These are phyloP conservation scores for Saccharomycopsis fodiens DNA, from an alignment of 805 yeast genomes.

Conservation along the genomic window DNA sequence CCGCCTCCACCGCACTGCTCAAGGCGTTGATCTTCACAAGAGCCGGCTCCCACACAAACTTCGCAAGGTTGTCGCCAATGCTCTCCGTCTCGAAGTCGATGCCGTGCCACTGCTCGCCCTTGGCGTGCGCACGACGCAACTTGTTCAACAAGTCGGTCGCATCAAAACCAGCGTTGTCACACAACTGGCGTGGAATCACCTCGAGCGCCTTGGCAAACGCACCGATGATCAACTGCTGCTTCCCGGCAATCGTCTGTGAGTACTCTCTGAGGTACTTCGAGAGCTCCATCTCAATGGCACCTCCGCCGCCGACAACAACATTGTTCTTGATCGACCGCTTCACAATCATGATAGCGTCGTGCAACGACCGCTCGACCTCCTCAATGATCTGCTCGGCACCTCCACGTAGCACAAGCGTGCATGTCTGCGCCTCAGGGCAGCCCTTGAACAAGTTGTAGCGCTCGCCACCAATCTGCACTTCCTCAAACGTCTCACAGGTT, in stretches of 20 bases:
- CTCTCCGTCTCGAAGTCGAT: conserved; percentile 81
- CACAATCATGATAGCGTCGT: conserved; percentile 98
- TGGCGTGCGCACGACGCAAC: conserved; percentile 88
- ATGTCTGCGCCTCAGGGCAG: conserved; percentile 86
- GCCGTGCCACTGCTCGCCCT: conserved; percentile 89
- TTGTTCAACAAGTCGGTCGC: conserved; percentile 90
- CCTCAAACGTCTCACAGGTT: conserved; percentile 80
- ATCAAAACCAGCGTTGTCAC: conserved; percentile 99
- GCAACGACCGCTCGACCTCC: conserved; percentile 94
- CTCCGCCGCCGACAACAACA: conserved; percentile 95
- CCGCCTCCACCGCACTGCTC: conserved; percentile 94
- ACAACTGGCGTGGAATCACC: conserved; percentile 92
- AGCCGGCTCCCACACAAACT: conserved; percentile 97
- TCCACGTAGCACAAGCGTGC: conserved; percentile 90
- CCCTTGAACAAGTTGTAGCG: conserved; percentile 91
- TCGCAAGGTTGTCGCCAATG: conserved; percentile 76
- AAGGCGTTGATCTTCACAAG: conserved; percentile 91
- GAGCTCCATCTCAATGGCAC: conserved; percentile 97
- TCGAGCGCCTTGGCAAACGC: conserved; percentile 95
- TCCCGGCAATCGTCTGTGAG: conserved; percentile 85
- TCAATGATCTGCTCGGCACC: conserved; percentile 98
- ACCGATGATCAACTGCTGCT: conserved; percentile 85
- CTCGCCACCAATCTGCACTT: conserved; percentile 91
- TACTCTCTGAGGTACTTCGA: conserved; percentile 82
- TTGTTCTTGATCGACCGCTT: conserved; percentile 87